A percentile compares a stretch with the other conserved stretches of the same genome.
Evolutionary conservation across 2,329 filamentous ascomycete genomes (phyloP).

Genomic region (Plenodomus lindquistii): DNA sequence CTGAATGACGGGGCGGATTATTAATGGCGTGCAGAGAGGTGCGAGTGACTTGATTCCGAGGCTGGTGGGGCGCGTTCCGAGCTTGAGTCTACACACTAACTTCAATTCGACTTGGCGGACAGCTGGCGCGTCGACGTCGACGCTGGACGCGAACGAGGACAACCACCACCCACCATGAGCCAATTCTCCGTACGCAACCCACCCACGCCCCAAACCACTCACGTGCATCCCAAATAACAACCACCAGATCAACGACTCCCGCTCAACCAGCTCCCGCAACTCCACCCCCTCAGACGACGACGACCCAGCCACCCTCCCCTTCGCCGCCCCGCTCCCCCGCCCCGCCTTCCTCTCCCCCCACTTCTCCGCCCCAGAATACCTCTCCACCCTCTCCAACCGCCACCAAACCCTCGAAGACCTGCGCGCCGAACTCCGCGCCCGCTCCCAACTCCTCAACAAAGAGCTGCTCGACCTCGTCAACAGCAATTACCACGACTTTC

Average conservation of each 20-base stretch:
- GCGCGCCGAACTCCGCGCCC: conserved; percentile 79
- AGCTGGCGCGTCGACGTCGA: conserved; percentile 10
- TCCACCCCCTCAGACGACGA: conserved; percentile 52
- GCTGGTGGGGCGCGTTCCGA: conserved; percentile 30
- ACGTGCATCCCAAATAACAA: conserved; percentile 1
- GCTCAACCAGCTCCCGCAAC: conserved; percentile 10
- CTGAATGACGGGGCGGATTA: conserved; percentile 7
- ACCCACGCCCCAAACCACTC: background rate
- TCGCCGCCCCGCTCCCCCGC: conserved; percentile 82
- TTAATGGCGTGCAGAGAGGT: conserved; percentile 11
- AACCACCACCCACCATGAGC: conserved; percentile 46
- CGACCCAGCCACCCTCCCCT: conserved; percentile 71
- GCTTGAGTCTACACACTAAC: conserved; percentile 27
- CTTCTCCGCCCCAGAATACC: conserved; percentile 81
- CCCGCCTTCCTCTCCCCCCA: conserved; percentile 74
- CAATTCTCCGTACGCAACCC: conserved; percentile 50
- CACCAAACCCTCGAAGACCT: conserved; percentile 97
- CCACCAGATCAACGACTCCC: conserved; percentile 17
- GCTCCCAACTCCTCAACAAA: conserved; percentile 76
- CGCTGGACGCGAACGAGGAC: conserved; percentile 6
- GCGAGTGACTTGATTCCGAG: conserved; percentile 16
- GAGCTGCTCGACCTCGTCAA: conserved; percentile 96
- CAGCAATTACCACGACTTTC: conserved; percentile 88
- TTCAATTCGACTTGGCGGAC: conserved; percentile 9
- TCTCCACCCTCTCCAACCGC: conserved; percentile 79